A percentile compares a stretch with the other conserved stretches of the same genome.
Evolutionary conservation across 78 protist genomes (phyloP).

Genomic region (Chrysochromulina tobinii): DNA sequence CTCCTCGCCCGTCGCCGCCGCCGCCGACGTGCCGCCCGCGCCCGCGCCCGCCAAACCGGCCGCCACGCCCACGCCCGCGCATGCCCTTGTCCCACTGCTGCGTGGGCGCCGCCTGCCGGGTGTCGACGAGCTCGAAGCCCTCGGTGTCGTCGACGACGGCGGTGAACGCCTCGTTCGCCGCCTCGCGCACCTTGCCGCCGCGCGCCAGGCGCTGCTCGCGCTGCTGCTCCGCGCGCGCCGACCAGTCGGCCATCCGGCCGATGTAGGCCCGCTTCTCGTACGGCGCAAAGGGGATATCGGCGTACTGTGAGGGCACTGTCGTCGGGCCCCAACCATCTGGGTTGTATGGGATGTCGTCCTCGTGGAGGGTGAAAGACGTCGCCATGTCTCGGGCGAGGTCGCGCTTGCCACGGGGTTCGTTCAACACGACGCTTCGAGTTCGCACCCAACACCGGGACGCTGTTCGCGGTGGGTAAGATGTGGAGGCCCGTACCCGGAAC

Average conservation of each 20-base stretch:
- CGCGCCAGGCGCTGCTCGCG: not conserved
- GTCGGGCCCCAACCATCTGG: constrained; percentile 36
- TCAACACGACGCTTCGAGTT: no score
- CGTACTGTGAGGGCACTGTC: not conserved
- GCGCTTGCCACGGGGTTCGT: no score
- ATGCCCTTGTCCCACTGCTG: not conserved
- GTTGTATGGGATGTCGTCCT: not conserved
- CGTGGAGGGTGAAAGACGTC: no score
- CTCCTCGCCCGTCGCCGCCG: not conserved
- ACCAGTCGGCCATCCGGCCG: constrained; percentile 55
- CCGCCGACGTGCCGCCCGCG: not conserved
- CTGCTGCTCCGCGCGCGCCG: constrained; percentile 21
- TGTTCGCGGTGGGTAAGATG: no score
- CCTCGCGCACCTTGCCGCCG: not conserved
- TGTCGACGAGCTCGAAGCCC: constrained; percentile 58
- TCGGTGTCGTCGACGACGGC: constrained; percentile 34
- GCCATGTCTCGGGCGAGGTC: no score
- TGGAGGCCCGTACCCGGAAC: no score
- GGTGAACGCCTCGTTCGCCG: constrained; percentile 28
- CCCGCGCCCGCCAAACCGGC: not conserved
- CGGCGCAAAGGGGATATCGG: constrained; percentile 38
- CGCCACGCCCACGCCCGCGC: constrained; percentile 17
- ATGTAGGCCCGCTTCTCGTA: constrained; percentile 39
- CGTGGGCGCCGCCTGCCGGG: not conserved
- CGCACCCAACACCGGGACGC: no score